phyloP scores from a whole-genome alignment of 768 basidiomycete species.

The Boletus rubescentipes region DNA sequence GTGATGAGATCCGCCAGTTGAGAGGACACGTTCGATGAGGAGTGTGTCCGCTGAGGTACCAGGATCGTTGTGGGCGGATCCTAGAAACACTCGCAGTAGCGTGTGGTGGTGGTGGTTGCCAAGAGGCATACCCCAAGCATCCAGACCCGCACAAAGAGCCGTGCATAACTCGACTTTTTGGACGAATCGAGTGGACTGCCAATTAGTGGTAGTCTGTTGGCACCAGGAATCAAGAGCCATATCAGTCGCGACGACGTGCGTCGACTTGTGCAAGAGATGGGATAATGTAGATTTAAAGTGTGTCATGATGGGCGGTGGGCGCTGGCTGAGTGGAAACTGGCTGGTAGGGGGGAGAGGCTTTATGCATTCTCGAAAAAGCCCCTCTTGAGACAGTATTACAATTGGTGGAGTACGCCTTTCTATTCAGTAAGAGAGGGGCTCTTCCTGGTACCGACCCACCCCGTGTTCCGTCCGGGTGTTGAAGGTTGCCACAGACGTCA shows the following conservation, averaged over 20 bases:
- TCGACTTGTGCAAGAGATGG: background rate
- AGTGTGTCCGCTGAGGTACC: background rate
- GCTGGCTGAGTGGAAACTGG: too few species aligned
- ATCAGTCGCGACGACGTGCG: constrained; percentile 1
- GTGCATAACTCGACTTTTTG: constrained; percentile 16
- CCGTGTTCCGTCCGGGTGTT: too few species aligned
- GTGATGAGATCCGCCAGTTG: constrained; percentile 1
- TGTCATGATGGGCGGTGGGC: background rate
- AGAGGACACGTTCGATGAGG: constrained; percentile 19
- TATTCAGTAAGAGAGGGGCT: too few species aligned
- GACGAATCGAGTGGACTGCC: background rate
- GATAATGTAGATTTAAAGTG: constrained; percentile 2
- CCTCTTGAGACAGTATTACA: too few species aligned
- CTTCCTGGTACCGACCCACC: too few species aligned
- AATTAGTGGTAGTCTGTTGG: background rate
- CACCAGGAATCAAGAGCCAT: constrained; percentile 4
- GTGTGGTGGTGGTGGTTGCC: constrained; percentile 3
- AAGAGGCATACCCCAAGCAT: background rate
- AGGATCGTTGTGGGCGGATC: background rate
- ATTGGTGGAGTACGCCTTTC: too few species aligned
- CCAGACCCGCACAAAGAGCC: background rate
- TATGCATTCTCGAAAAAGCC: too few species aligned
- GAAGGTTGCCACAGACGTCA: too few species aligned
- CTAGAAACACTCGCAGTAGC: constrained; percentile 5
- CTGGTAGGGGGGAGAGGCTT: too few species aligned